Base-by-base conservation (phyloP, 2,329 filamentous ascomycete genomes). In the Colletotrichum incanum region DNA sequence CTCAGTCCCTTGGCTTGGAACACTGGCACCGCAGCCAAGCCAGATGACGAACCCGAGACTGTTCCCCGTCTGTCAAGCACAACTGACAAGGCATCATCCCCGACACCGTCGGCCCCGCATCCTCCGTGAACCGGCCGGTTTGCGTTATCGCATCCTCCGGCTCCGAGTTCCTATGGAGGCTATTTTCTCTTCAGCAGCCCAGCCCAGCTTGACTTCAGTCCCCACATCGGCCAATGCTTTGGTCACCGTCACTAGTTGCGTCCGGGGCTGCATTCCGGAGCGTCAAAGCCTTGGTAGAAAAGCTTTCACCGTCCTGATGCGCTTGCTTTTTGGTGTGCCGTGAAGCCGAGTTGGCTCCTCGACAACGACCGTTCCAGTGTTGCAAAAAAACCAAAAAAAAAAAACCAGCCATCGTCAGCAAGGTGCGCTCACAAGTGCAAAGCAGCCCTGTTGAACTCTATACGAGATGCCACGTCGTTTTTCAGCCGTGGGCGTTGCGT, bases 101-200 rank as follows among this genome's bases (percentile, higher is more conserved):
- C 20, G 43, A 14, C 47, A n/a, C 9, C n/a, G 20, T 45, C 59
- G 59, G 59, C 20, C 59, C 58, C 45, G 60, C 45, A 39, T 18
- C 31, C 34, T 18, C 45, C 34, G 34, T 31, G 31, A 39, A 6
- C 45, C 28, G 43, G 58, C 41, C 20, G 20, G 58, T 1, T 41
- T 45, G 41, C 26, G 26, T n/a, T 60, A 16, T 18, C 20, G 16
- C 18, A 47, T 34, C 14, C 14, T 34, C 28, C 41, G 18, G 41
- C 8, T 16, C n/a, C 34, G 43, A 20, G 20, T 7, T 18, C 9
- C 11, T 47, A 4, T 43, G 16, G 54, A 59, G 56, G 26, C 20
- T 7, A 8, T 39, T 20, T 43, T 6, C 41, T 18, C 12, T 43
- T 11, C 14, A 18, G 41, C 47, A 49, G n/a, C 23, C 28, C n/a